Conservation (phyloP, 2,329 filamentous ascomycete genomes). For the Monilinia vaccinii-corymbosi region DNA sequence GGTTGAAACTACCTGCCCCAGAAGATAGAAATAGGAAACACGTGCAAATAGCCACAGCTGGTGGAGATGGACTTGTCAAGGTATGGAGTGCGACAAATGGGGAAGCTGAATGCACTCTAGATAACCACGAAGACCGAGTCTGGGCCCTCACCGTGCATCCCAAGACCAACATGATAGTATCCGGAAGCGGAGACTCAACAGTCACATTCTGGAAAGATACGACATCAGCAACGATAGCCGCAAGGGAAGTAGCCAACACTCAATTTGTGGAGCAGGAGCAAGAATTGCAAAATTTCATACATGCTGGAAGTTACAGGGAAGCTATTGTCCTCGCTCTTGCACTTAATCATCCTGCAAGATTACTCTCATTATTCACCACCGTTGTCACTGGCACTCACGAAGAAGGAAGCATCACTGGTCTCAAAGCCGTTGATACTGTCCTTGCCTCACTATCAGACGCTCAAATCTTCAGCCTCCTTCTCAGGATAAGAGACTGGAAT, state of each 20-base stretch:
- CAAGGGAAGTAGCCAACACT: slow-evolving; percentile 63
- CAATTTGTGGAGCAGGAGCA: slow-evolving; percentile 90
- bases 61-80: slow-evolving; percentile 90
- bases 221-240: slow-evolving; percentile 67
- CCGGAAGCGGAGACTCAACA: slow-evolving; percentile 84
- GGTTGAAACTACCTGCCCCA: slow-evolving; percentile 52
- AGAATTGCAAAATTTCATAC: slow-evolving; percentile 85
- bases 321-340: slow-evolving; percentile 87
- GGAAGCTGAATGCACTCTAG: slow-evolving; percentile 79
- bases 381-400: slow-evolving; percentile 62
- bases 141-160: slow-evolving; percentile 78
- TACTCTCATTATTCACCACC: slow-evolving; percentile 74
- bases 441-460: slow-evolving; percentile 70
- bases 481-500: slow-evolving; percentile 90
- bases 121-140: slow-evolving; percentile 94
- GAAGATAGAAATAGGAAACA: slow-evolving; percentile 47
- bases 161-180: slow-evolving; percentile 64
- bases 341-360: slow-evolving; percentile 83
- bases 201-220: slow-evolving; percentile 96
- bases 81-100: slow-evolving; percentile 86
- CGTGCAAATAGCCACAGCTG: slow-evolving; percentile 73
- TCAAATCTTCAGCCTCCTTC: slow-evolving; percentile 74
- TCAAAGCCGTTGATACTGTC: slow-evolving; percentile 71
- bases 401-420: slow-evolving; percentile 52
- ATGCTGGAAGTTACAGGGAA: slow-evolving; percentile 78